phyloP scores from a whole-genome alignment of 306 rosid species.

The Quercus parvula region DNA sequence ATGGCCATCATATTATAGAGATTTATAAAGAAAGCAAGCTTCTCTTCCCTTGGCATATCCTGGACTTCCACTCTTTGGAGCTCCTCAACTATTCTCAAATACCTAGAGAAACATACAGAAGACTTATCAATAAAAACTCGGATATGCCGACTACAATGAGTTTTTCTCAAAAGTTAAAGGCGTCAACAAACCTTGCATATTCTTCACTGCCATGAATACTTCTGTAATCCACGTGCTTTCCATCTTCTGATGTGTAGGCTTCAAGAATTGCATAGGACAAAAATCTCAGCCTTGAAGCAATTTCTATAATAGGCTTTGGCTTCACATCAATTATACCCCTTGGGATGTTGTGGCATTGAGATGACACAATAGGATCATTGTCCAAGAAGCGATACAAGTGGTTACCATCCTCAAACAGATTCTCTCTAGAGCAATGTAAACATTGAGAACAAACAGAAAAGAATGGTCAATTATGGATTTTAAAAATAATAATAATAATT shows the following conservation, averaged over 20 bases:
- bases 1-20: constrained; percentile 95
- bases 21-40: constrained; percentile 88
- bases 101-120: constrained; percentile 44
- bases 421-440: constrained; percentile 49
- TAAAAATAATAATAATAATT: not conserved
- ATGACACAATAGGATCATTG: constrained; percentile 70
- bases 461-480: constrained; percentile 9
- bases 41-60: constrained; percentile 75
- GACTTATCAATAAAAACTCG: not conserved
- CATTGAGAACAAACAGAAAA: constrained; percentile 14
- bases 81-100: constrained; percentile 86
- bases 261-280: constrained; percentile 69
- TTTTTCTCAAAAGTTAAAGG: not conserved
- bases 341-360: constrained; percentile 83
- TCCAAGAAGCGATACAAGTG: constrained; percentile 84
- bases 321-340: constrained; percentile 66
- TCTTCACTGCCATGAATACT: constrained; percentile 87
- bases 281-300: constrained; percentile 80
- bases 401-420: constrained; percentile 81
- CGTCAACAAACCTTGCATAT: constrained; percentile 70
- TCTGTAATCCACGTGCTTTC: constrained; percentile 68
- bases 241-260: constrained; percentile 73
- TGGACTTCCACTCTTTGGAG: constrained; percentile 84
- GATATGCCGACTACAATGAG: not conserved
- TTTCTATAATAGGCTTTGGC: constrained; percentile 74